Evolutionary conservation across 306 rosid genomes (phyloP), one percentile per base, ranked within the genome.

Genomic region (Glycyrrhiza uralensis): DNA sequence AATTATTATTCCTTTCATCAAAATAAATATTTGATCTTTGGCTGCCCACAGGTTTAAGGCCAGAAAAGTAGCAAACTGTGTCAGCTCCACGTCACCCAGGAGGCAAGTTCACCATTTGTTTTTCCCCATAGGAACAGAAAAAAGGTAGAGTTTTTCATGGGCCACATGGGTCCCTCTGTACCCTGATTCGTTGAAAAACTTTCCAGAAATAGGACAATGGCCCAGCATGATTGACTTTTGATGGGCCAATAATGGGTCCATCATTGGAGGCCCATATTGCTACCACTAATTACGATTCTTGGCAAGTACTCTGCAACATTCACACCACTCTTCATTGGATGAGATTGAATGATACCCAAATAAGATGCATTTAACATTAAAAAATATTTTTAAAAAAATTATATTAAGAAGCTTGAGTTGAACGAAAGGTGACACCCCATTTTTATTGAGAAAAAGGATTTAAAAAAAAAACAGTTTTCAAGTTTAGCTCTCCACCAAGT

Each of bases 201-300:
- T 70, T 49, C 57, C 7, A 11, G 42, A 60, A 78, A 63, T 29
- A 30, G 62, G 10, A 74, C 33, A 57, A 1, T 35, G 80, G 76
- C 76, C 80, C 86, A 62, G 13, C 26, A 47, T 75, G 62, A 75
- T 79, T 85, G 76, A 50, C 61, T 59, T 78, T 78, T 62, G 49
- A 72, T 81, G 86, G 88, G 73, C 85, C 78, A 84, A 80, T 72
- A 41, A 80, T 67, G 82, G 85, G 78, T 69, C 69, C 82, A 74
- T 80, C 23, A 76, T 64, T 52, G 28, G 17, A 71, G 83, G 81
- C 84, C 84, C 80, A 79, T 77, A 20, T 42, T 51, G 3, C 56
- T 20, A 60, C 79, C 61, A 55, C 65, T 29, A 30, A 42, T 41
- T 44, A 11, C 20, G 45, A 70, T 17, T 69, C 75, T 80, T 77